phyloP scores from a whole-genome alignment of 2,329 filamentous ascomycete species.

The Fusarium odoratissimum region DNA sequence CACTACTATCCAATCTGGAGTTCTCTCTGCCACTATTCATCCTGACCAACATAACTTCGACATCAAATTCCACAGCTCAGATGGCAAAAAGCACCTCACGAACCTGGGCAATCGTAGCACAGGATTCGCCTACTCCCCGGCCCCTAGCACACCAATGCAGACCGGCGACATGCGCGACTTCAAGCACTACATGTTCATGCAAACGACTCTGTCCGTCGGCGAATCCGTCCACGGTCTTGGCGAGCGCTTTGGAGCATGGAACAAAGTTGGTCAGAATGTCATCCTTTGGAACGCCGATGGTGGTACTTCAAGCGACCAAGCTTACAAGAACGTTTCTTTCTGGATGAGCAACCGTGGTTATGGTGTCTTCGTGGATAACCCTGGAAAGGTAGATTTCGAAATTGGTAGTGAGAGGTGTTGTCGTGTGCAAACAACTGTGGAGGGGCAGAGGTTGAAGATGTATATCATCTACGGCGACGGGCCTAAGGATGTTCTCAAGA shows the following conservation, averaged over 20 bases:
- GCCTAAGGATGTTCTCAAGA: slow-evolving; percentile 76
- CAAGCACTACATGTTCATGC: slow-evolving; percentile 67
- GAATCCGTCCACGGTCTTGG: slow-evolving; percentile 81
- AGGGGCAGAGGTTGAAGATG: slow-evolving; percentile 77
- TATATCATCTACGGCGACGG: slow-evolving; percentile 78
- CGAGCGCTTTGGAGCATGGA: slow-evolving; percentile 80
- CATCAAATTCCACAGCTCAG: slow-evolving; percentile 53
- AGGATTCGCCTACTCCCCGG: slow-evolving; percentile 53
- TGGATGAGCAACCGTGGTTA: slow-evolving; percentile 80
- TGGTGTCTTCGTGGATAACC: slow-evolving; percentile 79
- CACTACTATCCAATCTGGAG: slow-evolving; percentile 52
- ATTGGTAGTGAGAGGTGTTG: slow-evolving; percentile 79
- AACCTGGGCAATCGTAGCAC: slow-evolving; percentile 54
- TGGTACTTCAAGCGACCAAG: slow-evolving; percentile 75
- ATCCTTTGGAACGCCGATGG: slow-evolving; percentile 73
- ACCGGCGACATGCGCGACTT: slow-evolving; percentile 55
- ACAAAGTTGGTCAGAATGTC: slow-evolving; percentile 78
- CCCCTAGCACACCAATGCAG: slow-evolving; percentile 50
- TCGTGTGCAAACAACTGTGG: slow-evolving; percentile 75
- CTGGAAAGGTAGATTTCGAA: slow-evolving; percentile 77
- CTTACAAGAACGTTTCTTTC: slow-evolving; percentile 78
- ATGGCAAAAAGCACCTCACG: slow-evolving; percentile 52
- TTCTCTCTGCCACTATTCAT: slow-evolving; percentile 51
- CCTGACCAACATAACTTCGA: slow-evolving; percentile 53
- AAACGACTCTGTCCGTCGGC: slow-evolving; percentile 65